Evolutionary conservation across 2,329 filamentous ascomycete species (phyloP).

Genomic region (Cercospora citrullina): DNA sequence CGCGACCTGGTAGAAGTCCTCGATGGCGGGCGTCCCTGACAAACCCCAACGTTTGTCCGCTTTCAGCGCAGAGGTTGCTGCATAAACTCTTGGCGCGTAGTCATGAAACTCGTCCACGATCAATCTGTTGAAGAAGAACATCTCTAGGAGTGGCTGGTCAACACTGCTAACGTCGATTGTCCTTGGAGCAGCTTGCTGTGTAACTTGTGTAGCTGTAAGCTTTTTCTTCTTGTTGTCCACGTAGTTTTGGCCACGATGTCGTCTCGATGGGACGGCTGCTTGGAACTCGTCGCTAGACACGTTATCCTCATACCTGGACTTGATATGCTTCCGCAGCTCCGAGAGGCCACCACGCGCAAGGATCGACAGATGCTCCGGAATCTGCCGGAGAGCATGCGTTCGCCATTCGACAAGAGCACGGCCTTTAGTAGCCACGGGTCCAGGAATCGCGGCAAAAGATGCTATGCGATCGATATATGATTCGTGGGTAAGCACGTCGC

Average conservation of each 20-base stretch:
- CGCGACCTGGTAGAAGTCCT: conserved; percentile 60
- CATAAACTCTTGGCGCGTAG: conserved; percentile 45
- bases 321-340: conserved; percentile 36
- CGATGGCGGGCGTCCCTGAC: conserved; percentile 62
- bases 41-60: conserved; percentile 61
- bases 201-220: background rate
- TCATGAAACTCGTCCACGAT: conserved; percentile 68
- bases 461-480: conserved; percentile 54
- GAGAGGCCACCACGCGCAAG: conserved; percentile 38
- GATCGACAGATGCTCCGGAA: conserved; percentile 46
- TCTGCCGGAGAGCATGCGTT: conserved; percentile 42
- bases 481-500: conserved; percentile 49
- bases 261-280: conserved; percentile 42
- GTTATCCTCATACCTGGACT: conserved; percentile 24
- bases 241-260: conserved; percentile 31
- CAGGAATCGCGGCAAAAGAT: conserved; percentile 33
- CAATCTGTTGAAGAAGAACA: conserved; percentile 61
- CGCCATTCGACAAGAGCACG: conserved; percentile 59
- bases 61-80: conserved; percentile 46
- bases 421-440: conserved; percentile 15
- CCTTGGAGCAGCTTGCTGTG: conserved; percentile 11
- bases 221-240: conserved; percentile 22
- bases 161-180: conserved; percentile 20
- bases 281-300: conserved; percentile 33
- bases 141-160: conserved; percentile 50